Evolutionary conservation across 768 basidiomycete genomes (phyloP).

Genomic region (Daedaleopsis nitida): DNA sequence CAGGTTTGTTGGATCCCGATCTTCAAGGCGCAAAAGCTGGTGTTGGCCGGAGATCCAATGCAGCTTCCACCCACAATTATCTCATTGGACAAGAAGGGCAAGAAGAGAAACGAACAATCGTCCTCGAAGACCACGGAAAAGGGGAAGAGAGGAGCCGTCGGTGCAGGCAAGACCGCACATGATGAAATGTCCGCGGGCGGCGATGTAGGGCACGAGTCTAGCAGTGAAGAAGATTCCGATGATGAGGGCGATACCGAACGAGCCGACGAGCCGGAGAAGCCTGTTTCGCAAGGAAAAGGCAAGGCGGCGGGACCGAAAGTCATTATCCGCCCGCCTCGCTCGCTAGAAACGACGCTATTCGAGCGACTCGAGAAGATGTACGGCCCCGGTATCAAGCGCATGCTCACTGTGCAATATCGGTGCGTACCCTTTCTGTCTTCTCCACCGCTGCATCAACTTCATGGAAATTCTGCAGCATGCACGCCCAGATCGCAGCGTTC

Average conservation of each 20-base stretch:
- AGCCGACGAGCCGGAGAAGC: background rate
- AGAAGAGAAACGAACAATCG: constrained; percentile 13
- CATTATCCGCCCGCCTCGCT: constrained; percentile 59
- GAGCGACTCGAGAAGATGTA: constrained; percentile 91
- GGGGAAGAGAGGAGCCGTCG: background rate
- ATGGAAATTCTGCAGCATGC: constrained; percentile 63
- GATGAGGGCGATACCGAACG: constrained; percentile 13
- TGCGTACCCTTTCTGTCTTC: constrained; percentile 31
- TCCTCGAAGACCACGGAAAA: background rate
- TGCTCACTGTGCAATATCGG: constrained; percentile 92
- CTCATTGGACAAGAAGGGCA: constrained; percentile 52
- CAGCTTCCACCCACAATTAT: constrained; percentile 94
- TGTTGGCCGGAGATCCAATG: constrained; percentile 93
- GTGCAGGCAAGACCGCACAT: background rate
- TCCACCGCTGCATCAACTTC: background rate
- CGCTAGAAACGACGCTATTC: constrained; percentile 89
- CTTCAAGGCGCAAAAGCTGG: constrained; percentile 86
- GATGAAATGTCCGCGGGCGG: background rate
- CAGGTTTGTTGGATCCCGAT: constrained; percentile 96
- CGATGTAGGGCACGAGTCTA: background rate
- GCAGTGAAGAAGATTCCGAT: background rate
- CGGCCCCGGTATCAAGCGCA: constrained; percentile 76
- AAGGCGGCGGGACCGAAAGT: constrained; percentile 9
- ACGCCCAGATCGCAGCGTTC: constrained; percentile 80
- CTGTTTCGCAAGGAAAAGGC: constrained; percentile 2